Conservation (phyloP, 495 filamentous ascomycete species). For the Tuber umbilicatum region DNA sequence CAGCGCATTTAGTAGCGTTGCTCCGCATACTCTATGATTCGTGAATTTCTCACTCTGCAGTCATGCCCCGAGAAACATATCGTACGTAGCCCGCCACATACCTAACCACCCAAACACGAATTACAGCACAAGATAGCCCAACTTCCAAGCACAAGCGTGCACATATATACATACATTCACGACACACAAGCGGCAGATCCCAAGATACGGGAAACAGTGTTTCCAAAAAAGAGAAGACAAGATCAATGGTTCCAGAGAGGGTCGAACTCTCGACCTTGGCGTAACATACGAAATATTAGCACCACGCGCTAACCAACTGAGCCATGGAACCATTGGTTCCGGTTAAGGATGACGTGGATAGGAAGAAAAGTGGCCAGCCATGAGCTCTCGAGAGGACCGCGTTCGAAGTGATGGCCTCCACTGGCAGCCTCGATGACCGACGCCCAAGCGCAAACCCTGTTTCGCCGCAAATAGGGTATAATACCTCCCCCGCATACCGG, state of each 20-base stretch:
- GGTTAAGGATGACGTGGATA: too few species aligned
- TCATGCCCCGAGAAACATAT: background rate
- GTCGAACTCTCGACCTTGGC: slow-evolving; percentile 17
- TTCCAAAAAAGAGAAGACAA: background rate
- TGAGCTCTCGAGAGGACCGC: too few species aligned
- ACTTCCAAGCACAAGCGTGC: too few species aligned
- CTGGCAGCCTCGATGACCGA: too few species aligned
- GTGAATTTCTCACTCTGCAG: background rate
- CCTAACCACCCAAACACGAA: background rate
- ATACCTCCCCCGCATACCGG: too few species aligned
- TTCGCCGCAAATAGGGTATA: too few species aligned
- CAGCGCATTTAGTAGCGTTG: background rate
- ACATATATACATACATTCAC: background rate
- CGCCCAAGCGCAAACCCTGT: too few species aligned
- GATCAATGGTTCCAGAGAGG: slow-evolving; percentile 19
- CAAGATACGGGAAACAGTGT: background rate
- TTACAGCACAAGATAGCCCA: background rate
- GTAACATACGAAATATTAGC: slow-evolving; percentile 24
- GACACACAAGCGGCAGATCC: background rate
- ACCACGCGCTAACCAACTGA: slow-evolving; percentile 33
- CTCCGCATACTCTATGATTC: background rate
- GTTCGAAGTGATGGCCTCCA: too few species aligned
- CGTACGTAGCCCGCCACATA: background rate
- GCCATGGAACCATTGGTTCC: slow-evolving; percentile 23
- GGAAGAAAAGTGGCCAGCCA: too few species aligned